phyloP scores from a whole-genome alignment of 495 filamentous ascomycete species.

The Rostrohypoxylon terebratum region DNA sequence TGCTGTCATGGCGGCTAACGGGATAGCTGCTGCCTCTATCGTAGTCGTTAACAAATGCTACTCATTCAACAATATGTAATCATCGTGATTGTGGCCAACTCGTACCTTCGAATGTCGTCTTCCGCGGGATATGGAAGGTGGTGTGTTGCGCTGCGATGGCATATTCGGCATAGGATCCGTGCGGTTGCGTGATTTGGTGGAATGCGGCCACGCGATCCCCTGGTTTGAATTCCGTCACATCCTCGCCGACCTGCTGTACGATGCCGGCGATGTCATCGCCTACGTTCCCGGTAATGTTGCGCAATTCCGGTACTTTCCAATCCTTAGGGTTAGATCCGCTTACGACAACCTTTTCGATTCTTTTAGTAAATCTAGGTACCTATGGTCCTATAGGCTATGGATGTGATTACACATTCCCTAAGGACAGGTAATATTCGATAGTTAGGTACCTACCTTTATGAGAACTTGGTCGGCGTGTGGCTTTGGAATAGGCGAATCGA shows the following conservation, averaged over 20 bases:
- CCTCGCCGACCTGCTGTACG: constrained; percentile 70
- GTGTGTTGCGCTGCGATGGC: constrained; percentile 72
- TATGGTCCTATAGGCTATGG: no score
- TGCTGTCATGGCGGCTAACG: constrained; percentile 79
- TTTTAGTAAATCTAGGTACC: background rate
- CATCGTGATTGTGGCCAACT: background rate
- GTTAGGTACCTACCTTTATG: constrained; percentile 59
- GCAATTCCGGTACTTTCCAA: constrained; percentile 67
- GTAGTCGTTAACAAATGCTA: constrained; percentile 11
- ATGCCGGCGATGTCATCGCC: constrained; percentile 82
- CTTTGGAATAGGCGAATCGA: constrained; percentile 72
- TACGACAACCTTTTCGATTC: constrained; percentile 62
- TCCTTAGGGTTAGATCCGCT: constrained; percentile 84
- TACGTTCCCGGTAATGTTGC: constrained; percentile 56
- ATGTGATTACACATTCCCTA: background rate
- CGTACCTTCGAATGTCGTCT: constrained; percentile 74
- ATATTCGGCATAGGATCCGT: constrained; percentile 78
- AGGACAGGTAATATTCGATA: background rate
- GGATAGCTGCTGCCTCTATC: constrained; percentile 75
- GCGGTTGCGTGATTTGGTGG: constrained; percentile 65
- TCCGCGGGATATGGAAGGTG: constrained; percentile 75
- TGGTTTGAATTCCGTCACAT: constrained; percentile 70
- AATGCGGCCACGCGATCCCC: constrained; percentile 80
- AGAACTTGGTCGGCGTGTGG: constrained; percentile 72
- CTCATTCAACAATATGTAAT: background rate